Base-by-base conservation (phyloP, 768 basidiomycete genomes). In the Tulasnella sp. region DNA sequence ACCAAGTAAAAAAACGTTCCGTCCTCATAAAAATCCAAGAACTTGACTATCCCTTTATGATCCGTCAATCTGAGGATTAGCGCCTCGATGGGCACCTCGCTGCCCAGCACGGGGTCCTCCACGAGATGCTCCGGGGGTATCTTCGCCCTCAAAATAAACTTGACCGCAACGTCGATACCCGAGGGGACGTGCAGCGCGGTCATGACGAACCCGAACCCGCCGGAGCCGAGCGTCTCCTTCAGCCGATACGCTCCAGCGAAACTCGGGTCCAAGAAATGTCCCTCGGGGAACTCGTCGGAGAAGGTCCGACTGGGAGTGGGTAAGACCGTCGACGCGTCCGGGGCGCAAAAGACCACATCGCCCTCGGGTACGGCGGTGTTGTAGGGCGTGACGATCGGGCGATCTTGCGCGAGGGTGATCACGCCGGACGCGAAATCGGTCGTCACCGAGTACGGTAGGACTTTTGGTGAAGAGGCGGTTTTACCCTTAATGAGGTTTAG, bases 151-250 rank as follows among this genome's bases (percentile, higher is more conserved):
- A 91, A 87, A 77, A 98, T 94, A 79, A 98, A 97, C 81, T 98
- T 98, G 80, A 97, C 91, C 0, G 95, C 95, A 69, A 95, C 94
- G 78, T 94, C 91, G 72, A 82, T 79, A 0, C 83, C 83, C 62
- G 85, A 83, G 36, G 75, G 76, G 16, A 86, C 87, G 77, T 92
- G 87, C 40, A 83, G 81, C 11, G 93, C 94, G 2, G 90, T 90
- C 86, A 96, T 91, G 34, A 98, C 95, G 78, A 98, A 97, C 1
- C 95, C 95, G 78, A 95, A 98, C 19, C 95, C 95, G 59, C 95
- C 95, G 11, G 89, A 88, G 47, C 95, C 95, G 32, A 98, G 84
- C 78, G 92, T 89, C 75, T 90, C 91, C 41, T 85, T 86, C 29
- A 91, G 86, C 41, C 82, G 78, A 76, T 91, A 93, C 63, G 77